These are phyloP conservation scores for Microsporum audouinii DNA, from an alignment of 2,329 filamentous ascomycete species.

Conservation along the genomic window DNA sequence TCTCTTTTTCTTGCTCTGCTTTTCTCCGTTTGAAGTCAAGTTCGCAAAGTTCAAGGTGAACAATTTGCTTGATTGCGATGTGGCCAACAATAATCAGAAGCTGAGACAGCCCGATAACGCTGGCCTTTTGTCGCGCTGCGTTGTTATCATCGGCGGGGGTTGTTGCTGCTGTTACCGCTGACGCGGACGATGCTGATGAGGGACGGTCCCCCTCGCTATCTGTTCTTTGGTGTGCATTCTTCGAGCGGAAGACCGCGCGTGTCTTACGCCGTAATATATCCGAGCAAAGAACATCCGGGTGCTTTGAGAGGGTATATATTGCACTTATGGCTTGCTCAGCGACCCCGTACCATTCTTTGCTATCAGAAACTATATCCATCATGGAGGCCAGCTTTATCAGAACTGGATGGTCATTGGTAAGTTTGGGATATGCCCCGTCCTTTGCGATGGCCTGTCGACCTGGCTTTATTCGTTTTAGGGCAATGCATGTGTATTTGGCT, in stretches of 20 bases:
- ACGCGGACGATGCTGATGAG: not conserved
- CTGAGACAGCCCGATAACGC: slow-evolving; percentile 66
- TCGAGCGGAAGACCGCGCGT: slow-evolving; percentile 59
- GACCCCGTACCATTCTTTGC: slow-evolving; percentile 88
- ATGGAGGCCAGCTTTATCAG: slow-evolving; percentile 70
- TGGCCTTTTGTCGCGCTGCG: slow-evolving; percentile 50
- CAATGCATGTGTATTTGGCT: slow-evolving; percentile 91
- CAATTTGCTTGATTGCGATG: slow-evolving; percentile 96
- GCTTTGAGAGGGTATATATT: slow-evolving; percentile 86
- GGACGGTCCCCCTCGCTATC: slow-evolving; percentile 24
- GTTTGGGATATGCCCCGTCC: slow-evolving; percentile 51
- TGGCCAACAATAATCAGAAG: slow-evolving; percentile 91
- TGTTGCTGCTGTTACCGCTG: slow-evolving; percentile 4
- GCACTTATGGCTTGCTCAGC: slow-evolving; percentile 93
- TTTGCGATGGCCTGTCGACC: slow-evolving; percentile 70
- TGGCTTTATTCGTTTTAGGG: slow-evolving; percentile 80
- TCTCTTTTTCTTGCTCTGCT: slow-evolving; percentile 40
- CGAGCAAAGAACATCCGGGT: slow-evolving; percentile 85
- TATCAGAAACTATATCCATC: slow-evolving; percentile 73
- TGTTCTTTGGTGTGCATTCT: slow-evolving; percentile 21
- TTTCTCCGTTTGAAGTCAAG: slow-evolving; percentile 96
- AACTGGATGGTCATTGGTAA: slow-evolving; percentile 87
- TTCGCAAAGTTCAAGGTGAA: slow-evolving; percentile 94
- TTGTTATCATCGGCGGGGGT: slow-evolving; percentile 23
- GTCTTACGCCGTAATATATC: slow-evolving; percentile 83